A percentile compares a stretch with the other conserved stretches of the same genome.
Evolutionary conservation across 1,139 yeast genomes (phyloP).

Genomic region (Meyerozyma smithsonii): DNA sequence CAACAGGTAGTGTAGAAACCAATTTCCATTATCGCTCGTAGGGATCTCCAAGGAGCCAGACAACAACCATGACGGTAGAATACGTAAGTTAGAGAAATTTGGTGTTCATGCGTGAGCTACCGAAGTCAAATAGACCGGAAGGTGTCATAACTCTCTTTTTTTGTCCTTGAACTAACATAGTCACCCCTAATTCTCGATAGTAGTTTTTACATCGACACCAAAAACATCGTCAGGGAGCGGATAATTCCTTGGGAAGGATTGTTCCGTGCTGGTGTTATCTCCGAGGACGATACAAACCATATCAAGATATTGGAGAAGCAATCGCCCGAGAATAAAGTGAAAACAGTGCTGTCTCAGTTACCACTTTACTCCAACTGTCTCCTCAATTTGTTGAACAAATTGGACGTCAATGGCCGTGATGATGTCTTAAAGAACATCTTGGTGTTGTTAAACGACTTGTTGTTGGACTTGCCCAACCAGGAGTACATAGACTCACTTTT

Average conservation of each 20-base stretch:
- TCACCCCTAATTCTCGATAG: slow-evolving; percentile 47
- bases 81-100: slow-evolving; percentile 12
- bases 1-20: not conserved
- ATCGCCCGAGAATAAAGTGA: slow-evolving; percentile 32
- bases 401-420: slow-evolving; percentile 43
- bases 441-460: slow-evolving; percentile 63
- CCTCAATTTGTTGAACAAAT: slow-evolving; percentile 50
- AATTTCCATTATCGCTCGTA: not conserved
- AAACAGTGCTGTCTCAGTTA: slow-evolving; percentile 40
- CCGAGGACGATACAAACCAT: slow-evolving; percentile 60
- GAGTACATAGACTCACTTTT: slow-evolving; percentile 44
- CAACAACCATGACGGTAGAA: slow-evolving; percentile 14
- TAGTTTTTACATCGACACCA: slow-evolving; percentile 67
- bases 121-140: not conserved
- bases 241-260: slow-evolving; percentile 94
- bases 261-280: slow-evolving; percentile 66
- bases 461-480: slow-evolving; percentile 37
- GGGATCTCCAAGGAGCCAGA: slow-evolving; percentile 2
- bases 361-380: slow-evolving; percentile 55
- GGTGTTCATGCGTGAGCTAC: not conserved
- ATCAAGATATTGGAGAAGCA: slow-evolving; percentile 63
- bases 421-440: slow-evolving; percentile 74
- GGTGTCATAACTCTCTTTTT: not conserved
- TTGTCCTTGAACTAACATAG: slow-evolving; percentile 12
- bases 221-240: slow-evolving; percentile 70